Evolutionary conservation across 2,329 filamentous ascomycete species (phyloP), one percentile per base, ranked within the genome.

Genomic region (Phoma sp.): DNA sequence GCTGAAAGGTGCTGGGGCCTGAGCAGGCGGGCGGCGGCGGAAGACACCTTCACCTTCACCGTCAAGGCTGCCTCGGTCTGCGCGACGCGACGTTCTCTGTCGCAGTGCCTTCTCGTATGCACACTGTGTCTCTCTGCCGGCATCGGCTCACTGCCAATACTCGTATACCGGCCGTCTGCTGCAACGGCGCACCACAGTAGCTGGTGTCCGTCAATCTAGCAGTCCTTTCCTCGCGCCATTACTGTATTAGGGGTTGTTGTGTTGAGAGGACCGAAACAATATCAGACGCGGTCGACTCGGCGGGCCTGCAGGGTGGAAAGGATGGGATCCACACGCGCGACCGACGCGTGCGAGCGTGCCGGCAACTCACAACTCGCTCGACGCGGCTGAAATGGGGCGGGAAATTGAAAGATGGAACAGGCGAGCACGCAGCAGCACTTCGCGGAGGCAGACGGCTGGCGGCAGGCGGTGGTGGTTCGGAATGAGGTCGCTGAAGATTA

Each of bases 91-190:
- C 15, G 15, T 15, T 17, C 15, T 15, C 25, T 18, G 12, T 46
- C 40, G 34, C 48, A 25, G 48, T 34, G 40, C 26, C 21, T 60
- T 52, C 52, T 58, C 34, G 59, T 54, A 60, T 45, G 51, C 62
- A 61, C 60, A 53, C 71, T 29, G 25, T 77, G 77, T 76, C 79
- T 79, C 64, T 78, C 74, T 61, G 79, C 77, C 50, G 83, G 75
- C 61, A 85, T 86, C 67, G 85, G 84, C 65, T 90, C 89, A 72
- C 89, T 90, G 42, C 60, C 47, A 74, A 88, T 86, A 66, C 89
- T 90, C 77, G 92, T 93, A 79, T 92, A 87, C 79, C 89, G 90
- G 83, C 92, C 93, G 80, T 88, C 87, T 81, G 89, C 88, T 77
- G 82, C 81, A 59, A 84, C 83, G 75, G 88, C 85, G 81, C 90